Conservation (phyloP, 805 yeast species). For the Yamadazyma tumulicola region DNA sequence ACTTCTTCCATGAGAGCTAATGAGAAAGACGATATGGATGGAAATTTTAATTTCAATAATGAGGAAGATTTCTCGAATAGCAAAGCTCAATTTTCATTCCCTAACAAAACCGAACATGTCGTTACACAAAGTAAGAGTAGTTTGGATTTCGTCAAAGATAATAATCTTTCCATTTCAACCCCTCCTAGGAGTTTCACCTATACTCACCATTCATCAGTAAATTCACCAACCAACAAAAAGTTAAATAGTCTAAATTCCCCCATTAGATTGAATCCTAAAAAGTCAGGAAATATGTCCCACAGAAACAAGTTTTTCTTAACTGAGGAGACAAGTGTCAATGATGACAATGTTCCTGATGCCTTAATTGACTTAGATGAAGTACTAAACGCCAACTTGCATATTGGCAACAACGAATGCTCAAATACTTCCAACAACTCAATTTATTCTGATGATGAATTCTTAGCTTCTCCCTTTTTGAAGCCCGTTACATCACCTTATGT, state of each 20-base stretch:
- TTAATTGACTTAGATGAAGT: constrained; percentile 40
- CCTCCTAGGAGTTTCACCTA: constrained; percentile 11
- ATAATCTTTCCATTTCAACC: constrained; percentile 8
- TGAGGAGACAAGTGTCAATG: constrained; percentile 24
- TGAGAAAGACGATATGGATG: constrained; percentile 19
- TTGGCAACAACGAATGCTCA: constrained; percentile 14
- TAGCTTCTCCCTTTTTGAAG: constrained; percentile 30
- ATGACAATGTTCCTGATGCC: constrained; percentile 35
- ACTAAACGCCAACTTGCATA: constrained; percentile 28
- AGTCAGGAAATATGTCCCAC: constrained; percentile 15
- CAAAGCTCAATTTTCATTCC: constrained; percentile 27
- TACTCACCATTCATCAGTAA: neutral
- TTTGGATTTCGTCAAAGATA: constrained; percentile 2
- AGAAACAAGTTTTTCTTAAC: constrained; percentile 26
- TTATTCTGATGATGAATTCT: constrained; percentile 24
- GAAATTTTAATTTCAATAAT: constrained; percentile 30
- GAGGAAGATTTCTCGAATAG: constrained; percentile 30
- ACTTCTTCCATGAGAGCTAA: neutral
- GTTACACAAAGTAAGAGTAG: constrained; percentile 3
- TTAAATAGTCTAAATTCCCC: constrained; percentile 30
- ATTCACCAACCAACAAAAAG: constrained; percentile 14
- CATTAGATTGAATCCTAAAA: constrained; percentile 23
- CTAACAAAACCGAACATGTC: constrained; percentile 12
- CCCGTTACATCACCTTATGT: constrained; percentile 10
- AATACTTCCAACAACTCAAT: constrained; percentile 14